Base-by-base conservation (phyloP, 164 flowering plant genomes). In the Vitis rotundifolia region DNA sequence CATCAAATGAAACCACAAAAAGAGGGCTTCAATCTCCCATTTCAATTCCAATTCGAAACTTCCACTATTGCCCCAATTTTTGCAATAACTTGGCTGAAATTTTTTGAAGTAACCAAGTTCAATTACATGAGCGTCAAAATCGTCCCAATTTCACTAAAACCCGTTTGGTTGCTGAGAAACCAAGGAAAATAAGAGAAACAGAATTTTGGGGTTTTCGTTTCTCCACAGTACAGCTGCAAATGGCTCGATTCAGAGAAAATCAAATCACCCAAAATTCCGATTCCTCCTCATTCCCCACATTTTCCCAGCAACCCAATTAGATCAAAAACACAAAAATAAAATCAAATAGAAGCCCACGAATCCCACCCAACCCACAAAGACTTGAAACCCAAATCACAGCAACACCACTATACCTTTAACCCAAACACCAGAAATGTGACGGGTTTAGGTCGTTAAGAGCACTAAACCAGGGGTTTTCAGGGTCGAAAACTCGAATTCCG, bases 231-330 rank as follows among this genome's bases (percentile, higher is more conserved):
- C 6, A 37, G 44, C 44, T 37, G 44, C 5, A 37, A 37, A 37
- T 37, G 44, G 7, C 44, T 37, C 44, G 3, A 37, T 37, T 37
- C 44, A 37, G 44, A 37, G 44, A 6, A 37, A 37, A 37, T 37
- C 5, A 37, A 37, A 37, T 8, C 37, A 19, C 28, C 9, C 11
- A 22, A 13, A 64, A 64, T 3, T 50, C 13, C 1, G 12, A 19
- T 57, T 47, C 11, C 16, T 47, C 15, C 4, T 18, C 49, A 3
- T 37, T n/a, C 59, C 29, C 66, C 3, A 49, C 16, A 15, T 56
- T 56, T 57, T 53, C 68, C 37, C 62, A 11, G 54, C 51, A 67
- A 18, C 70, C 61, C 55, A 67, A 67, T 61, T 56, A 29, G 55
- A 14, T 5, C 22, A 1, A 26, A 22, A 64, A 64, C 57, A 51